Percentiles rank a stretch among this genome's conserved stretches.
These are phyloP conservation scores for Mycosphaerella sp. DNA, from an alignment of 2,329 filamentous ascomycete genomes.

Conservation along the genomic window DNA sequence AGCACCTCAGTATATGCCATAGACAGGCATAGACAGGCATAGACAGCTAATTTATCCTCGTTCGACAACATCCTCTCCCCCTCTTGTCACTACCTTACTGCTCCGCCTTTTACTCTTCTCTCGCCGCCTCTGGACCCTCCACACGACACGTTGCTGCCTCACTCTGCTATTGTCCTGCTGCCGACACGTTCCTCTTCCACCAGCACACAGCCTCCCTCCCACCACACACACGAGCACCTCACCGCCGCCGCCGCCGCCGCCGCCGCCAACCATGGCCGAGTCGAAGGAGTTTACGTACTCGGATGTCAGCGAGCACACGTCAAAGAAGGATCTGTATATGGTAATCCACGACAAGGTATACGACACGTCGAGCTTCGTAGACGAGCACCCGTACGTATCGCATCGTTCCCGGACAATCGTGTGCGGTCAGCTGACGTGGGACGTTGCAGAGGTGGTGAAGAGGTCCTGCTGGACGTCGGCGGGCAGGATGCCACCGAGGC, in stretches of 20 bases:
- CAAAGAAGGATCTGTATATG: slow-evolving; percentile 89
- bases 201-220: neutral
- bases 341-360: slow-evolving; percentile 98
- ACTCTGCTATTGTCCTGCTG: neutral
- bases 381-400: slow-evolving; percentile 80
- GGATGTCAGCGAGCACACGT: slow-evolving; percentile 78
- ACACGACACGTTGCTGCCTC: neutral
- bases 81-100: too few relatives aligned
- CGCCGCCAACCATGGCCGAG: slow-evolving; percentile 42
- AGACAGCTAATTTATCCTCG: too few relatives aligned
- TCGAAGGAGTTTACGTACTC: slow-evolving; percentile 64
- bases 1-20: too few relatives aligned
- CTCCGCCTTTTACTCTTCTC: neutral
- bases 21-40: too few relatives aligned
- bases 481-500: slow-evolving; percentile 96
- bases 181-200: neutral
- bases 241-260: neutral
- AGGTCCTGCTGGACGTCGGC: slow-evolving; percentile 91
- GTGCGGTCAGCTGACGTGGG: slow-evolving; percentile 10
- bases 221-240: neutral
- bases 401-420: neutral
- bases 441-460: slow-evolving; percentile 77
- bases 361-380: slow-evolving; percentile 79
- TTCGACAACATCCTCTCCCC: too few relatives aligned
- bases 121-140: neutral